phyloP scores from a whole-genome alignment of 2,329 filamentous ascomycete genomes.

The Dothiorella sarmentorum region DNA sequence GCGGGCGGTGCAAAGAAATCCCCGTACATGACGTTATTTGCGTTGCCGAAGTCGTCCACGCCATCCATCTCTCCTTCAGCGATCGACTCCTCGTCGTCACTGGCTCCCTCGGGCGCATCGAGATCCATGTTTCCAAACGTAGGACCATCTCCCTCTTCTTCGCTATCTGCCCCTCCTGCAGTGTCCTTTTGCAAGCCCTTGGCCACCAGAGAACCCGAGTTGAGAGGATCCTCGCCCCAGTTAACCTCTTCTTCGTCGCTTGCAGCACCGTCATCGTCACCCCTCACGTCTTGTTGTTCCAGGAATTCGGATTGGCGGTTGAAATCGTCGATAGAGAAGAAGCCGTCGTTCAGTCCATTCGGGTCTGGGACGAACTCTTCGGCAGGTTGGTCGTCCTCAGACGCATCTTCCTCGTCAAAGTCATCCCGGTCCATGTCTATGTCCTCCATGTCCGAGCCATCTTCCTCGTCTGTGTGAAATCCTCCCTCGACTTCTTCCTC shows the following conservation, averaged over 20 bases:
- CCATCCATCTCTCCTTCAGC: constrained; percentile 54
- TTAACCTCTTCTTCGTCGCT: constrained; percentile 86
- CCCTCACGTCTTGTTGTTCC: constrained; percentile 77
- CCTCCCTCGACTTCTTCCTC: constrained; percentile 38
- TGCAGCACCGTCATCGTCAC: constrained; percentile 68
- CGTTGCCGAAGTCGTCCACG: constrained; percentile 62
- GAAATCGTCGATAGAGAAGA: constrained; percentile 97
- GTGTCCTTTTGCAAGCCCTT: constrained; percentile 34
- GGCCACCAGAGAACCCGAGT: constrained; percentile 25
- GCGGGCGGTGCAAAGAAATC: constrained; percentile 91
- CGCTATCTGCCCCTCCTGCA: constrained; percentile 54
- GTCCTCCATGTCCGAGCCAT: constrained; percentile 31
- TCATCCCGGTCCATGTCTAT: constrained; percentile 32
- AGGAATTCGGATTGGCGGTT: constrained; percentile 89
- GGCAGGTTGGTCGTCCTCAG: constrained; percentile 44
- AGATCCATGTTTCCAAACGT: constrained; percentile 79
- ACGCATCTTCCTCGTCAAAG: constrained; percentile 39
- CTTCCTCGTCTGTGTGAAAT: constrained; percentile 25
- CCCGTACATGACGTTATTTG: constrained; percentile 84
- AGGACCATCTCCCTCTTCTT: constrained; percentile 72
- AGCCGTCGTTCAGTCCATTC: constrained; percentile 89
- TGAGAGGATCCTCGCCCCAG: constrained; percentile 76
- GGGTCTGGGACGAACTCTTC: constrained; percentile 67
- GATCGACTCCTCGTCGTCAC: constrained; percentile 58
- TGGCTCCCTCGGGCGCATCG: constrained; percentile 67